Conservation (phyloP, 805 yeast genomes). For the Tetrapisispora taiwanensis region DNA sequence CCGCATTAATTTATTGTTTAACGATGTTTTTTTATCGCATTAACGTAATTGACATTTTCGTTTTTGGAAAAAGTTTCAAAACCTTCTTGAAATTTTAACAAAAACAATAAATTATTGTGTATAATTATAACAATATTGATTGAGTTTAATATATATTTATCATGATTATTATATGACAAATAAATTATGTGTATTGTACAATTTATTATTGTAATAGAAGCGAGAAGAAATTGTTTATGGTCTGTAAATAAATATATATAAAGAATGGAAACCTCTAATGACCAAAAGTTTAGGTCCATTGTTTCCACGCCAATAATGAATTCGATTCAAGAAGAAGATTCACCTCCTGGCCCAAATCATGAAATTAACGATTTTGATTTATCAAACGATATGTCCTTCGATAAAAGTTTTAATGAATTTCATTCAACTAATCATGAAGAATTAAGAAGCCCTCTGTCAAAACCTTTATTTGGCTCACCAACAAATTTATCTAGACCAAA, state of each 20-base stretch:
- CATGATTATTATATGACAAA: no score
- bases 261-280: conserved; percentile 1
- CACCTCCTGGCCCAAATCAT: conserved; percentile 11
- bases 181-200: no score
- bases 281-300: background rate
- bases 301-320: conserved; percentile 20
- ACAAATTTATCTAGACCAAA: conserved; percentile 8
- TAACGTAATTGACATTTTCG: background rate
- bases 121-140: no score
- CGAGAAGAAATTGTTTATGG: no score
- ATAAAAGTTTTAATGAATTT: background rate
- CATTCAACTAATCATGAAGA: background rate
- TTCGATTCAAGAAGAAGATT: conserved; percentile 22
- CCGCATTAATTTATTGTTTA: no score
- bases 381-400: conserved; percentile 5
- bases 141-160: no score
- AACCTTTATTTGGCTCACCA: background rate
- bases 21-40: background rate
- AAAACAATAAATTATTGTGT: no score
- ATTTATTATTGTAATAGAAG: no score
- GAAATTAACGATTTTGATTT: conserved; percentile 6
- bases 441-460: background rate
- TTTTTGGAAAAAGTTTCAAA: no score
- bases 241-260: no score
- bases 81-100: no score